A percentile compares a stretch with the other conserved stretches of the same genome.
phyloP scores from a whole-genome alignment of 2,329 filamentous ascomycete genomes.

The Penicillium sp. region DNA sequence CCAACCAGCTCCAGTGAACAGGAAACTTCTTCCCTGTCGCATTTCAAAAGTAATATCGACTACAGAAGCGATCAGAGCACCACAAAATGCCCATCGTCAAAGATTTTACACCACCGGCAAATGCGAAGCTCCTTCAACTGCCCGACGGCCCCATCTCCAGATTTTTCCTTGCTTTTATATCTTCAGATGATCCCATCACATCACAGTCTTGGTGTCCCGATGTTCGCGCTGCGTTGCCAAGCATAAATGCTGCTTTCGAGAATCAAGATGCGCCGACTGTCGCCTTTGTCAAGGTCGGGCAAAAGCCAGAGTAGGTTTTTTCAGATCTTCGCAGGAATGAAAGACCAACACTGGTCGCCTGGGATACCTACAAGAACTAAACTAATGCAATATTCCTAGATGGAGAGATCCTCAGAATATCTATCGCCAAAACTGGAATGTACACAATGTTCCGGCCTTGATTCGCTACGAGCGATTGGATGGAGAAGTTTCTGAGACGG shows the following conservation, averaged over 20 bases:
- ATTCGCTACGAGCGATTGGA: conserved; percentile 39
- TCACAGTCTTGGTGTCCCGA: conserved; percentile 47
- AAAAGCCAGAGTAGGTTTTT: conserved; percentile 37
- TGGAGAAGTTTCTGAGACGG: conserved; percentile 36
- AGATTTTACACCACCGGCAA: conserved; percentile 25
- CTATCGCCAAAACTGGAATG: conserved; percentile 41
- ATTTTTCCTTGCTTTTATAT: conserved; percentile 44
- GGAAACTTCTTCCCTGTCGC: no score
- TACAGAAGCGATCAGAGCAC: no score
- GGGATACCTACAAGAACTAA: neutral
- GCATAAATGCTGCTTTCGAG: conserved; percentile 37
- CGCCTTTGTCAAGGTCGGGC: conserved; percentile 41
- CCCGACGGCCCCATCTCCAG: conserved; percentile 21
- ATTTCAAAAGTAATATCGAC: no score
- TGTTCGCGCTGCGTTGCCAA: conserved; percentile 42
- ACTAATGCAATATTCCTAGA: conserved; percentile 22
- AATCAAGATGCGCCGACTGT: conserved; percentile 27
- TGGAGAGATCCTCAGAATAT: conserved; percentile 41
- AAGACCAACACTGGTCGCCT: neutral
- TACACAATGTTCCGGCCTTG: conserved; percentile 41
- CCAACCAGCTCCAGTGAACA: no score
- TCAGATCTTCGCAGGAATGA: neutral
- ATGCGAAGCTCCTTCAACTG: conserved; percentile 32
- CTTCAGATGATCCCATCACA: conserved; percentile 41
- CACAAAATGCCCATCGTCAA: conserved; percentile 36